These are phyloP conservation scores for Myxozyma monticola DNA, from an alignment of 805 yeast genomes.

Conservation along the genomic window DNA sequence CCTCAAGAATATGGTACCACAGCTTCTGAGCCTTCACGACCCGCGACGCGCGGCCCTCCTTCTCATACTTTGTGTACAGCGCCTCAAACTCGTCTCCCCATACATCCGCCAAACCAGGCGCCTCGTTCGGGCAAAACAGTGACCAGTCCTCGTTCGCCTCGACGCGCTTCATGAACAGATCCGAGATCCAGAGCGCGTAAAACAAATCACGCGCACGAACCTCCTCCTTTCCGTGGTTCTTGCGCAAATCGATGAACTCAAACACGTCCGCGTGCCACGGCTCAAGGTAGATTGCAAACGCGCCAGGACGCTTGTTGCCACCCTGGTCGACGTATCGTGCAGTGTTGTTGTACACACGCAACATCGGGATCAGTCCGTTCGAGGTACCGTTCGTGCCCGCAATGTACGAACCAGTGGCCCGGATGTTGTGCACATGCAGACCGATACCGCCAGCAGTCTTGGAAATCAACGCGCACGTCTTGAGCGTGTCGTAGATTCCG, in stretches of 20 bases:
- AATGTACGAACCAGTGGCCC: conserved; percentile 83
- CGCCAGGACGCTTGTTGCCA: conserved; percentile 97
- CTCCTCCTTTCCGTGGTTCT: conserved; percentile 95
- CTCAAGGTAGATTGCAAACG: conserved; percentile 88
- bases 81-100: conserved; percentile 81
- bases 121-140: conserved; percentile 82
- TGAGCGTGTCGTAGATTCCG: conserved; percentile 87
- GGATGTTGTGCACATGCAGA: conserved; percentile 79
- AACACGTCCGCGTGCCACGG: conserved; percentile 97
- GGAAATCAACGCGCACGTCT: conserved; percentile 85
- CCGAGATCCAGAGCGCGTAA: conserved; percentile 93
- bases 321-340: conserved; percentile 98
- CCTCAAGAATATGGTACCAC: conserved; percentile 85
- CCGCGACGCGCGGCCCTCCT: conserved; percentile 61
- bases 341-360: conserved; percentile 90
- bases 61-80: conserved; percentile 71
- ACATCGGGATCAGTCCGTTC: conserved; percentile 93
- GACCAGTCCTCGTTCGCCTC: conserved; percentile 80
- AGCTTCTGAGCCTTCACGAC: conserved; percentile 82
- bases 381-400: conserved; percentile 93
- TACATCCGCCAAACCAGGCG: conserved; percentile 79
- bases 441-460: conserved; percentile 98
- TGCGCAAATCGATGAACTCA: conserved; percentile 80
- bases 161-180: conserved; percentile 89
- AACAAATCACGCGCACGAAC: conserved; percentile 89